Percentiles rank a stretch among this genome's conserved stretches.
phyloP scores from a whole-genome alignment of 441 rosid species.

The Jatropha multifida region DNA sequence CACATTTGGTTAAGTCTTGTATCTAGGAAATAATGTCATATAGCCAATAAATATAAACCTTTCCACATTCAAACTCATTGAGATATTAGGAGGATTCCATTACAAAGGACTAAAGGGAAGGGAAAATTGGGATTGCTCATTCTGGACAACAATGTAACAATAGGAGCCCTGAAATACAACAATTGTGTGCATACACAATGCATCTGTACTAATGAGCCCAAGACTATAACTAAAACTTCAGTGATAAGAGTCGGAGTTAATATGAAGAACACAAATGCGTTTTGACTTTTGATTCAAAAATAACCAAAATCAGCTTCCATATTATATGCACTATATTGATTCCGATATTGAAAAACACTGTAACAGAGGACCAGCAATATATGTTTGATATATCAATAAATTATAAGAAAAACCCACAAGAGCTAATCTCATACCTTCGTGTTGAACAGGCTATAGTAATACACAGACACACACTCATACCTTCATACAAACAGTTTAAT shows the following conservation, averaged over 20 bases:
- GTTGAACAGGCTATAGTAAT: no score
- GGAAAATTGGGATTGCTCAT: not conserved
- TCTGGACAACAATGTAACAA: not conserved
- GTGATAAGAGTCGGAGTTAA: not conserved
- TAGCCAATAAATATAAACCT: not conserved
- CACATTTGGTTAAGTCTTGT: no score
- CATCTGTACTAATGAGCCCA: not conserved
- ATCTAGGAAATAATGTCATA: not conserved
- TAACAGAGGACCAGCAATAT: not conserved
- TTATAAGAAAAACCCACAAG: not conserved
- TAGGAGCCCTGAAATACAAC: not conserved
- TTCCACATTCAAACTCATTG: not conserved
- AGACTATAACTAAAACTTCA: not conserved
- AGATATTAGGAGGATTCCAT: not conserved
- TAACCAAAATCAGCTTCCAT: not conserved
- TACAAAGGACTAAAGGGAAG: not conserved
- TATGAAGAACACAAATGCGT: no score
- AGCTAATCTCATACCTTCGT: not conserved
- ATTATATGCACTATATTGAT: not conserved
- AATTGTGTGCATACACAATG: not conserved
- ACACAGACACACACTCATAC: not conserved
- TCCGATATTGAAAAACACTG: not conserved
- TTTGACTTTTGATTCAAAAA: no score
- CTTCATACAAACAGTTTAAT: not conserved
- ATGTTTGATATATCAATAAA: not conserved